A percentile compares a stretch with the other conserved stretches of the same genome.
These are phyloP conservation scores for Aurinia saxatilis DNA, from an alignment of 345 rosid genomes.

Conservation along the genomic window DNA sequence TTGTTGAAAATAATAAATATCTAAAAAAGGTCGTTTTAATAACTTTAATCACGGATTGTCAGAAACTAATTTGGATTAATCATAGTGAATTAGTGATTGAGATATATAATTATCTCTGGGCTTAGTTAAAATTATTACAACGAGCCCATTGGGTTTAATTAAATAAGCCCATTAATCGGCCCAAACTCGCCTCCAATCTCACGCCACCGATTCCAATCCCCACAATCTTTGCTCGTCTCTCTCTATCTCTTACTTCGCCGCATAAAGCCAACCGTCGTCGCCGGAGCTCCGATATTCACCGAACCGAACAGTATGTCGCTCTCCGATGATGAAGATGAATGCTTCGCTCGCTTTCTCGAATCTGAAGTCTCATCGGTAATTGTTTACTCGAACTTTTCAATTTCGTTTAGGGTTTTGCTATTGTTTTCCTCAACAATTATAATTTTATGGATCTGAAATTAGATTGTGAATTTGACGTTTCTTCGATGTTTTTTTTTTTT, in stretches of 20 bases:
- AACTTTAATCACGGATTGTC: not conserved
- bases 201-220: constrained; percentile 21
- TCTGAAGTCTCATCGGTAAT: constrained; percentile 60
- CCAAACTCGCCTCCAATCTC: constrained; percentile 6
- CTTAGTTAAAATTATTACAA: not conserved
- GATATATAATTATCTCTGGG: not conserved
- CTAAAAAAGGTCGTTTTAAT: too few relatives aligned
- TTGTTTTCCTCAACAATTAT: not conserved
- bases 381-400: not conserved
- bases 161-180: constrained; percentile 9
- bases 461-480: not conserved
- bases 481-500: too few relatives aligned
- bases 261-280: constrained; percentile 1
- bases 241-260: constrained; percentile 17
- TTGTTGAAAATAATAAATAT: too few relatives aligned
- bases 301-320: constrained; percentile 29
- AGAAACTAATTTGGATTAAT: not conserved
- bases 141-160: not conserved
- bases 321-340: constrained; percentile 66
- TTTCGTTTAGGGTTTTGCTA: constrained; percentile 6
- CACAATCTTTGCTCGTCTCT: not conserved
- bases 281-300: constrained; percentile 23
- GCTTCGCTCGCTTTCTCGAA: constrained; percentile 65
- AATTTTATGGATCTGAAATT: not conserved
- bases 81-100: not conserved